Evolutionary conservation across 768 basidiomycete genomes (phyloP), one percentile per base, ranked within the genome.

Genomic region (Butyriboletus loyo): DNA sequence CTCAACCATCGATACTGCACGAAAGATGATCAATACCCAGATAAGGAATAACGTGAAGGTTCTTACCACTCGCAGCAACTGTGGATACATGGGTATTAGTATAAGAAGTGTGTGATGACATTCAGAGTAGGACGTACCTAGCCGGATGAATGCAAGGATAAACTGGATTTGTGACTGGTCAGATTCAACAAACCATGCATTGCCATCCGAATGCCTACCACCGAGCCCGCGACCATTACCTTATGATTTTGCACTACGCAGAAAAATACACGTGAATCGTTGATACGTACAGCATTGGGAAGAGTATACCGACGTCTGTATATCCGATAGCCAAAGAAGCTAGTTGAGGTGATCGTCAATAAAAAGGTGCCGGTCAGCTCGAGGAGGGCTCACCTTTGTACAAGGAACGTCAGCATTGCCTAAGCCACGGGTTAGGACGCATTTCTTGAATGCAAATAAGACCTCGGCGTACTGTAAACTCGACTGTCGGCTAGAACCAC

Each of bases 301-400:
- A 31, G 4, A 30, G 2, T 21, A 36, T 35, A 58, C 60, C 2
- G 14, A 65, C 64, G 36, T 56, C 38, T 53, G 40, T 67, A 60
- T 55, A 66, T 67, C 24, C 64, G 63, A 43, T 65, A 43, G 14
- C 53, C 54, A 42, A 67, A 65, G 49, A 62, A 67, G 32, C 64
- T 66, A n/a, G 35, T 32, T 25, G 14, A 36, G 7, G 24, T 10
- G 9, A 25, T 13, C 8, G 11, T 60, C 25, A 57, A 32, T 19
- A 27, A 24, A 35, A 17, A 35, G 1, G 11, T 19, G n/a, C 3
- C 5, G 0, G 15, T 8, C 7, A 22, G 13, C 24, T 4, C 0
- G 5, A 7, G 2, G 2, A 30, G 15, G 13, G 30, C 54, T 45
- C 15, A 51, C 64, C 56, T 57, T 59, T 66, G 64, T 15, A 54